phyloP scores from a whole-genome alignment of 345 rosid species.

The Eucalyptus globulus region DNA sequence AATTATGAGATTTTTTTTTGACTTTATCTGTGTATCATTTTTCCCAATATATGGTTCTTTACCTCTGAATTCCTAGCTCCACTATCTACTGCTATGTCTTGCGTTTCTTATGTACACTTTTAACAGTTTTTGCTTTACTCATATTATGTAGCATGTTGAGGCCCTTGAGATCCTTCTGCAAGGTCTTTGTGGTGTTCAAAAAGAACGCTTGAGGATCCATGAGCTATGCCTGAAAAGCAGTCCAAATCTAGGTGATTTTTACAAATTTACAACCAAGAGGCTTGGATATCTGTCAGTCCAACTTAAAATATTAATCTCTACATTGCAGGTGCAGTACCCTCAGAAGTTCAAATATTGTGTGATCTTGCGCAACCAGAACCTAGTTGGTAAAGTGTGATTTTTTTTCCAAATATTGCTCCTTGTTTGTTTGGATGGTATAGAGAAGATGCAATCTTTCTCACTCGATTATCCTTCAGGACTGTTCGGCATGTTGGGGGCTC shows the following conservation, averaged over 20 bases:
- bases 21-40: background rate
- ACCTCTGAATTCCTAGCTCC: background rate
- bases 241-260: conserved; percentile 56
- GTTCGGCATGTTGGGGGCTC: conserved; percentile 92
- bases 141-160: conserved; percentile 66
- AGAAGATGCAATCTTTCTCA: background rate
- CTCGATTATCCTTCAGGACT: conserved; percentile 30
- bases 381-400: conserved; percentile 38
- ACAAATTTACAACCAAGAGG: background rate
- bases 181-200: conserved; percentile 97
- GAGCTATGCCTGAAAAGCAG: conserved; percentile 75
- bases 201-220: conserved; percentile 74
- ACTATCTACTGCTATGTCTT: background rate
- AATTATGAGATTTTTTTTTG: background rate
- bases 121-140: background rate
- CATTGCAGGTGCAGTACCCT: conserved; percentile 46
- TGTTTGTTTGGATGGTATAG: background rate
- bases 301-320: background rate
- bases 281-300: background rate
- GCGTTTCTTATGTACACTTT: background rate
- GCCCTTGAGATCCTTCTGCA: conserved; percentile 98
- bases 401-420: background rate
- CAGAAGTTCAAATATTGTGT: conserved; percentile 81
- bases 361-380: conserved; percentile 88
- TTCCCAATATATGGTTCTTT: background rate